A percentile compares a stretch with the other conserved stretches of the same genome.
These are phyloP conservation scores for Tolypocladium nubicola DNA, from an alignment of 2,329 filamentous ascomycete species.

Conservation along the genomic window DNA sequence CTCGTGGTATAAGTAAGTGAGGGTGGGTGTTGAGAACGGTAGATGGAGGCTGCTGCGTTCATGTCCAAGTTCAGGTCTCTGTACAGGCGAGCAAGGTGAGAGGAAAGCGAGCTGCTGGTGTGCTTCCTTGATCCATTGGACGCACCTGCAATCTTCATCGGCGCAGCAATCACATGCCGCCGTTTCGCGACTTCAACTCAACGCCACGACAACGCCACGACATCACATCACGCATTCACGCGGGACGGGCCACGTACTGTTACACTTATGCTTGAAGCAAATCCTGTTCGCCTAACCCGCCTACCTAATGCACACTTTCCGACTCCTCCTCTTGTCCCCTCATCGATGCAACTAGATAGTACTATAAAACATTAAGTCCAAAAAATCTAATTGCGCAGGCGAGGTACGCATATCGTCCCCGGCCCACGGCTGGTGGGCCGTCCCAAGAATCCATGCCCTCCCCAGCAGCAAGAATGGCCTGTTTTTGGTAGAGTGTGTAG, in stretches of 20 bases:
- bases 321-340: background rate
- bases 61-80: no score
- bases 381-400: conserved; percentile 1
- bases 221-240: background rate
- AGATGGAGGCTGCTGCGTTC: no score
- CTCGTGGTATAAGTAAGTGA: no score
- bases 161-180: no score
- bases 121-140: no score
- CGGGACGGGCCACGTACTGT: background rate
- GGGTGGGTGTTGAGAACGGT: no score
- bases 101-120: no score
- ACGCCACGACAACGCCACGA: no score
- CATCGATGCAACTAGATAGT: conserved; percentile 6
- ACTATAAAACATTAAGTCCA: conserved; percentile 18
- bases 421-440: background rate
- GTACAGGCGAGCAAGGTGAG: no score
- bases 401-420: background rate
- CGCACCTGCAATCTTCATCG: no score
- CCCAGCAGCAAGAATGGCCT: background rate
- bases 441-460: background rate
- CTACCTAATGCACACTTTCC: background rate
- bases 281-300: background rate
- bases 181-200: background rate
- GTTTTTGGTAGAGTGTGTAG: background rate
- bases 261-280: background rate